Evolutionary conservation across 2,329 filamentous ascomycete species (phyloP).

Genomic region (Clarireedia homoeocarpa): DNA sequence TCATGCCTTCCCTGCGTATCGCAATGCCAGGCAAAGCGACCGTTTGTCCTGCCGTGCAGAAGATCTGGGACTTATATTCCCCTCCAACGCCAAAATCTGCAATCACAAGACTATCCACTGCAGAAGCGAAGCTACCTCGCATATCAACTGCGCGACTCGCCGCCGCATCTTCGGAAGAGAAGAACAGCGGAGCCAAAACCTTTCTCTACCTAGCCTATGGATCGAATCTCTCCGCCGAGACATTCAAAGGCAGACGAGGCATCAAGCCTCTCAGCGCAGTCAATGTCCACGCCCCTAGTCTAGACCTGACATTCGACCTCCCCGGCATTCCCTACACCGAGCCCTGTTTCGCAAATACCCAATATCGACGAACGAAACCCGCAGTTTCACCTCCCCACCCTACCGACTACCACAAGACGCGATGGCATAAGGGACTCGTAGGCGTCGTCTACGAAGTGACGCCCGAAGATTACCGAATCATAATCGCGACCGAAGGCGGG

Average conservation of each 20-base stretch:
- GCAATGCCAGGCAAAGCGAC: neutral
- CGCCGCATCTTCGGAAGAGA: slow-evolving; percentile 8
- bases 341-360: slow-evolving; percentile 87
- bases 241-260: slow-evolving; percentile 68
- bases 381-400: slow-evolving; percentile 16
- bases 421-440: slow-evolving; percentile 75
- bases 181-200: slow-evolving; percentile 32
- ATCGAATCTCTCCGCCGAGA: slow-evolving; percentile 75
- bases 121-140: neutral
- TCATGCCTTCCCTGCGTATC: neutral
- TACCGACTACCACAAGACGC: slow-evolving; percentile 42
- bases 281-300: slow-evolving; percentile 72
- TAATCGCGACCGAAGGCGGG: slow-evolving; percentile 86
- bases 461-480: slow-evolving; percentile 68
- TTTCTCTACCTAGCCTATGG: slow-evolving; percentile 84
- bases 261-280: slow-evolving; percentile 75
- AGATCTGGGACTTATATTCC: slow-evolving; percentile 3
- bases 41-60: neutral
- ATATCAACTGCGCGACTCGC: neutral
- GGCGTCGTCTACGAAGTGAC: slow-evolving; percentile 97
- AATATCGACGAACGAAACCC: slow-evolving; percentile 38
- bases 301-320: slow-evolving; percentile 77
- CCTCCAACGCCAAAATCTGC: neutral
- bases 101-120: neutral
- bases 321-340: slow-evolving; percentile 80